Percentiles rank a stretch among this genome's conserved stretches.
Conservation (phyloP, 2,329 filamentous ascomycete species). For the Aspergillus aculeatus region DNA sequence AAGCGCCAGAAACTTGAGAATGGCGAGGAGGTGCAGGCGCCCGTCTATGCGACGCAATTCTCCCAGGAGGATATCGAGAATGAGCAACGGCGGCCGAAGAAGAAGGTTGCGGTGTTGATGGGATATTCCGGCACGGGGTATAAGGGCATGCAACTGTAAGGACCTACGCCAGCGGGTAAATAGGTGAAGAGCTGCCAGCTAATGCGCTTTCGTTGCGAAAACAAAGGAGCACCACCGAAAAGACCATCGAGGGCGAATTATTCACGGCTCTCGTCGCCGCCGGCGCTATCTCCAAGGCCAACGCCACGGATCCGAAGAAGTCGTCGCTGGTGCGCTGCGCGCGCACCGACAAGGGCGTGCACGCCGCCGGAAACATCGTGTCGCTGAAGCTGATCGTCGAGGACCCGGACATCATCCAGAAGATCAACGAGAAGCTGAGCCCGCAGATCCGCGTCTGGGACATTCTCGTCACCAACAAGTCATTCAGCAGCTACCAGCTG, state of each 20-base stretch:
- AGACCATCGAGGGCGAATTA: conserved; percentile 93
- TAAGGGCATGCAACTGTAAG: conserved; percentile 85
- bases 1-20: conserved; percentile 57
- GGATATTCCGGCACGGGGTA: conserved; percentile 96
- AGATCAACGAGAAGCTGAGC: conserved; percentile 83
- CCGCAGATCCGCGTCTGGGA: conserved; percentile 95
- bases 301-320: conserved; percentile 95
- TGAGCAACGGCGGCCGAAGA: conserved; percentile 85
- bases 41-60: conserved; percentile 60
- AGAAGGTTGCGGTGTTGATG: conserved; percentile 92
- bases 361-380: conserved; percentile 92
- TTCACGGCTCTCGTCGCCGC: conserved; percentile 90
- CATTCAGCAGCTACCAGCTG: conserved; percentile 90
- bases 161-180: background rate
- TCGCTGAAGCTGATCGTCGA: conserved; percentile 95
- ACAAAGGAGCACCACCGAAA: conserved; percentile 59
- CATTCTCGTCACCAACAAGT: conserved; percentile 81
- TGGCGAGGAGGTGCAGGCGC: conserved; percentile 39
- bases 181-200: background rate
- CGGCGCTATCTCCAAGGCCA: conserved; percentile 92
- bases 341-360: conserved; percentile 94
- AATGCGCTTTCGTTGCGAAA: background rate
- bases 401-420: conserved; percentile 79
- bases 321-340: conserved; percentile 91
- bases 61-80: conserved; percentile 80